Evolutionary conservation across 2,329 filamentous ascomycete genomes (phyloP).

Genomic region (Diaporthe longicolla): DNA sequence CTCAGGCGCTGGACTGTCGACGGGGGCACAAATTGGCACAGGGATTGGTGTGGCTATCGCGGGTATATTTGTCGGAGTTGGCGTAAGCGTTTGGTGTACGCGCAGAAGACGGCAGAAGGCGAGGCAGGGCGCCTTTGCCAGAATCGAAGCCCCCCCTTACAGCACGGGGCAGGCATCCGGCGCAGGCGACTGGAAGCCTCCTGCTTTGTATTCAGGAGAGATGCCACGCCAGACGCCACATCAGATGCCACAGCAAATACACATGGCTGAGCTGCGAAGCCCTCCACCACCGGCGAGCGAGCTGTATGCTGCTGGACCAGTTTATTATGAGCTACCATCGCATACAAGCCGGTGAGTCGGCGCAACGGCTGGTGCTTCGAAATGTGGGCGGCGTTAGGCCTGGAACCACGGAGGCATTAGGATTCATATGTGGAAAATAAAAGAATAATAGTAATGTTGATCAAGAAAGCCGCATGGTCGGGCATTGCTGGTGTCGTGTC

Average conservation of each 20-base stretch:
- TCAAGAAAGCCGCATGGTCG: too few species aligned
- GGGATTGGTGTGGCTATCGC: slow-evolving; percentile 16
- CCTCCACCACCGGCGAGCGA: slow-evolving; percentile 5
- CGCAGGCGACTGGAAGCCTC: neutral
- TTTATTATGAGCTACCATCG: slow-evolving; percentile 19
- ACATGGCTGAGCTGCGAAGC: neutral
- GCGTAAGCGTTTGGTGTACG: neutral
- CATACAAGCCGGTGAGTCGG: neutral
- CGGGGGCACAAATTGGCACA: slow-evolving; percentile 15
- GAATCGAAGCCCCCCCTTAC: neutral
- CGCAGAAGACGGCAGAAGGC: slow-evolving; percentile 11
- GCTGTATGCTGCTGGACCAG: neutral
- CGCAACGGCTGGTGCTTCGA: neutral
- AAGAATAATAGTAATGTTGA: neutral
- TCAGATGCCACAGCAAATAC: neutral
- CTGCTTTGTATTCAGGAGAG: neutral
- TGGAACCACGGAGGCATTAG: neutral
- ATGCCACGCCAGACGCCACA: neutral
- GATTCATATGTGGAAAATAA: neutral
- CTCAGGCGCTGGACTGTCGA: slow-evolving; percentile 19
- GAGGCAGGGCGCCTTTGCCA: neutral
- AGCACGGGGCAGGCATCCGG: neutral
- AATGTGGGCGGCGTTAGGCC: neutral
- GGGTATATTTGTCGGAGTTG: slow-evolving; percentile 12
- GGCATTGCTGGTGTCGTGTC: too few species aligned